These are phyloP conservation scores for Schizochytrium sp. DNA, from an alignment of 108 stramenopile genomes.

Conservation along the genomic window DNA sequence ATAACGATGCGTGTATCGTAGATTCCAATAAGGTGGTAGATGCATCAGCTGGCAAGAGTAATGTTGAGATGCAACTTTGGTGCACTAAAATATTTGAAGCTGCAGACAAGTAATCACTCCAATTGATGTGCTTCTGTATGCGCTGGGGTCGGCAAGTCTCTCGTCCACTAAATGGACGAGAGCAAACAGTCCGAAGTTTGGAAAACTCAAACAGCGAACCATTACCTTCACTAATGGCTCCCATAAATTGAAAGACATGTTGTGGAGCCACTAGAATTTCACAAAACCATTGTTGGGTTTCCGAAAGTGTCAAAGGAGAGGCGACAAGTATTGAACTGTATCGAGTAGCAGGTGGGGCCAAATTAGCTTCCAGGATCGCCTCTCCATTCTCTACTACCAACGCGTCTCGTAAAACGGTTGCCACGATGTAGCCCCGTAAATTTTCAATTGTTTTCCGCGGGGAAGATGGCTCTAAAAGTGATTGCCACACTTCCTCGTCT, in stretches of 20 bases:
- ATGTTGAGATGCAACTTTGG: no score
- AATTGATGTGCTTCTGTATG: no score
- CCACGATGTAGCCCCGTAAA: neutral
- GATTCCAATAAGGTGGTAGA: no score
- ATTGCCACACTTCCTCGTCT: no score
- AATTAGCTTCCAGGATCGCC: neutral
- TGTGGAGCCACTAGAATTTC: neutral
- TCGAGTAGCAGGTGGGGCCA: neutral
- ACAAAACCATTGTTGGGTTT: neutral
- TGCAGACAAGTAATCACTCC: no score
- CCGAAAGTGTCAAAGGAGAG: neutral
- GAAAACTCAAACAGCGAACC: neutral
- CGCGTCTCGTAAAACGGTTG: neutral
- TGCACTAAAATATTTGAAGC: no score
- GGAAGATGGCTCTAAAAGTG: no score
- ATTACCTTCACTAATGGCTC: neutral
- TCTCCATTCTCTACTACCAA: constrained; percentile 20
- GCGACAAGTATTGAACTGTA: constrained; percentile 8
- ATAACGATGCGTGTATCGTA: no score
- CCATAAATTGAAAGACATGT: constrained; percentile 19
- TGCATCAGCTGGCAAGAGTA: no score
- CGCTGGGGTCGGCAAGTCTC: no score
- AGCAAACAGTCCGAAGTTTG: neutral
- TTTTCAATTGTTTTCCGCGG: neutral
- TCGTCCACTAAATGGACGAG: neutral